Percentiles rank a stretch among this genome's conserved stretches.
These are phyloP conservation scores for Straminergon stramineum DNA, from an alignment of 225 moss, liverwort and hornwort species.

Conservation along the genomic window DNA sequence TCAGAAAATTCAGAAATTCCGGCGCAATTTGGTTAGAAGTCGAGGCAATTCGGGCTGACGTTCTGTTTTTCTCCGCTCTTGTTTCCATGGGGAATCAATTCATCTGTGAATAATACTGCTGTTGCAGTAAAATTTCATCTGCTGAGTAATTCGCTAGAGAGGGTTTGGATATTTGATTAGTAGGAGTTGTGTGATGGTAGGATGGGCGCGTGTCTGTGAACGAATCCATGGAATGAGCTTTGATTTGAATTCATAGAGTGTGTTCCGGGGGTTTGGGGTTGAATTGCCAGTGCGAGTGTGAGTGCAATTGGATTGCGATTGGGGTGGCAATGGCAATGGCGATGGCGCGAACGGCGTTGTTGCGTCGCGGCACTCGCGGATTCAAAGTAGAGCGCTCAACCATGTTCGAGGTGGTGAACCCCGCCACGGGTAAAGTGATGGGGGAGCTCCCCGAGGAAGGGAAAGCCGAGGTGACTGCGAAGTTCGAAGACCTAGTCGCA, in stretches of 20 bases:
- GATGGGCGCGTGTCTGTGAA: too few relatives aligned
- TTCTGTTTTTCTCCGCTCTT: not conserved
- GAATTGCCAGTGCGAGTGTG: not conserved
- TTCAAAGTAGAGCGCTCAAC: constrained; percentile 28
- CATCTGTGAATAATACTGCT: not conserved
- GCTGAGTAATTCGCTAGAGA: not conserved
- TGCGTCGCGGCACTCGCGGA: not conserved
- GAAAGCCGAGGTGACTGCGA: constrained; percentile 42
- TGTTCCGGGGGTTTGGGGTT: not conserved
- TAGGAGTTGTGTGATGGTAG: not conserved
- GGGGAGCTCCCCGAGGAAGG: constrained; percentile 66
- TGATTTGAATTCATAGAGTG: not conserved
- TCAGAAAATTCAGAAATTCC: not conserved
- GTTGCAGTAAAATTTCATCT: not conserved
- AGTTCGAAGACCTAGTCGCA: constrained; percentile 37
- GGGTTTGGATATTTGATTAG: not conserved
- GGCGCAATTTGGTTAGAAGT: not conserved
- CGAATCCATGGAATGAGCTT: not conserved
- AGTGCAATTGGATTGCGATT: not conserved
- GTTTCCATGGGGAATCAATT: not conserved
- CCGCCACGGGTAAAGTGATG: constrained; percentile 66
- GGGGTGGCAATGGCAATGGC: not conserved
- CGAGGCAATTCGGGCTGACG: not conserved
- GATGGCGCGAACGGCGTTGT: constrained; percentile 1
- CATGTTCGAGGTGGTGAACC: constrained; percentile 78